A percentile compares a stretch with the other conserved stretches of the same genome.
Conservation (phyloP, 495 filamentous ascomycete species). For the Lentithecium fluviatile region DNA sequence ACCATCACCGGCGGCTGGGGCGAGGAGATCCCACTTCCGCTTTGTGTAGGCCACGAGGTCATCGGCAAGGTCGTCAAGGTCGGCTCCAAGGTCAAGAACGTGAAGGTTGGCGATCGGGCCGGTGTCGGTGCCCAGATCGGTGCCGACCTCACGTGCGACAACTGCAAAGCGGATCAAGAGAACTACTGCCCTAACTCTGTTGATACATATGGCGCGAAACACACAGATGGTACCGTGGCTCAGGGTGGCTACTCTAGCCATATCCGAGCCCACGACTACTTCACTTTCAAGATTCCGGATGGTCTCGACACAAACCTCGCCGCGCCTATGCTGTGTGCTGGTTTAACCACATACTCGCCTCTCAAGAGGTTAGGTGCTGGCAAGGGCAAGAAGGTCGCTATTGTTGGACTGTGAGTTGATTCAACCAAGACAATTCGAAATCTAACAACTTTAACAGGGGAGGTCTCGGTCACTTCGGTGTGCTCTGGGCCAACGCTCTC, state of each 20-base stretch:
- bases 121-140: slow-evolving; percentile 77
- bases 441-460: slow-evolving; percentile 32
- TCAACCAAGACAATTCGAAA: not conserved
- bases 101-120: slow-evolving; percentile 74
- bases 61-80: slow-evolving; percentile 70
- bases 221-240: slow-evolving; percentile 61
- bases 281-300: slow-evolving; percentile 77
- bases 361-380: slow-evolving; percentile 71
- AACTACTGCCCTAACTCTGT: slow-evolving; percentile 72
- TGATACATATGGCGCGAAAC: slow-evolving; percentile 66
- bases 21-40: slow-evolving; percentile 59
- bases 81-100: slow-evolving; percentile 61
- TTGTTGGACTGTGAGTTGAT: slow-evolving; percentile 62
- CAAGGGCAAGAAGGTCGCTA: slow-evolving; percentile 77
- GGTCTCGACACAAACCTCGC: slow-evolving; percentile 62
- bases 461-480: slow-evolving; percentile 48
- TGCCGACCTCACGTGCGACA: slow-evolving; percentile 67
- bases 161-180: slow-evolving; percentile 71
- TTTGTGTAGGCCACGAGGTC: slow-evolving; percentile 75
- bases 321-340: slow-evolving; percentile 88
- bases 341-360: slow-evolving; percentile 76
- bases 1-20: slow-evolving; percentile 78
- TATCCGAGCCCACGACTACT: slow-evolving; percentile 74
- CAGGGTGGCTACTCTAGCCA: slow-evolving; percentile 70
- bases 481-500: slow-evolving; percentile 45